Conservation (phyloP, 192 early-diverging fungal species). For the Glomus cerebriforme region DNA sequence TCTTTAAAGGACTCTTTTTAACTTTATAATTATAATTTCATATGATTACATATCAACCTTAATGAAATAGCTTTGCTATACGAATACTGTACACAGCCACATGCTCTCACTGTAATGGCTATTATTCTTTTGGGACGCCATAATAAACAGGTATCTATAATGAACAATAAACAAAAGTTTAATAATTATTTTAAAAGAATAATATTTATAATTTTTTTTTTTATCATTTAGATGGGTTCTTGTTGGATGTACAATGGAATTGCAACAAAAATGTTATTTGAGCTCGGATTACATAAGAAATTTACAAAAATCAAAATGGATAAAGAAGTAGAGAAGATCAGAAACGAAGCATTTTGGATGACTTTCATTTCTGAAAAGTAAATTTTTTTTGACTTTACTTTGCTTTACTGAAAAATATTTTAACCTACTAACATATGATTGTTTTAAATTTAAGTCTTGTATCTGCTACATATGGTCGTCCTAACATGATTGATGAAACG, state of each 20-base stretch:
- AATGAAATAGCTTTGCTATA: not conserved
- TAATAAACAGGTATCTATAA: conserved; percentile 26
- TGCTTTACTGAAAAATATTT: not conserved
- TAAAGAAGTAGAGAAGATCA: conserved; percentile 8
- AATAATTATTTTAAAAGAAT: not conserved
- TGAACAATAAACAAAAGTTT: not conserved
- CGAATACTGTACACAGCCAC: conserved; percentile 27
- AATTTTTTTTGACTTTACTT: not conserved
- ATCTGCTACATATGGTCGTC: conserved; percentile 27
- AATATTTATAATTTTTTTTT: not conserved
- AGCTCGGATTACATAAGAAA: conserved; percentile 17
- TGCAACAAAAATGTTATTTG: conserved; percentile 30
- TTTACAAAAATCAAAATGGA: conserved; percentile 8
- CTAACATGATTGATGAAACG: conserved; percentile 28
- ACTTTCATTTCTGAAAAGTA: conserved; percentile 32
- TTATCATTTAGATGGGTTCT: not conserved
- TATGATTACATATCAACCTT: not conserved
- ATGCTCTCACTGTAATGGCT: conserved; percentile 19
- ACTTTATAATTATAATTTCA: not conserved
- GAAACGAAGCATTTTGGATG: conserved; percentile 31
- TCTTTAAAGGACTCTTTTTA: not conserved
- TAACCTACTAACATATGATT: not conserved
- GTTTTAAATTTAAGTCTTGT: not conserved
- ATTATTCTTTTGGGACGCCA: conserved; percentile 15
- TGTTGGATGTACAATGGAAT: conserved; percentile 27